phyloP scores from a whole-genome alignment of 2,329 filamentous ascomycete species.

The Aspergillus uvarum region DNA sequence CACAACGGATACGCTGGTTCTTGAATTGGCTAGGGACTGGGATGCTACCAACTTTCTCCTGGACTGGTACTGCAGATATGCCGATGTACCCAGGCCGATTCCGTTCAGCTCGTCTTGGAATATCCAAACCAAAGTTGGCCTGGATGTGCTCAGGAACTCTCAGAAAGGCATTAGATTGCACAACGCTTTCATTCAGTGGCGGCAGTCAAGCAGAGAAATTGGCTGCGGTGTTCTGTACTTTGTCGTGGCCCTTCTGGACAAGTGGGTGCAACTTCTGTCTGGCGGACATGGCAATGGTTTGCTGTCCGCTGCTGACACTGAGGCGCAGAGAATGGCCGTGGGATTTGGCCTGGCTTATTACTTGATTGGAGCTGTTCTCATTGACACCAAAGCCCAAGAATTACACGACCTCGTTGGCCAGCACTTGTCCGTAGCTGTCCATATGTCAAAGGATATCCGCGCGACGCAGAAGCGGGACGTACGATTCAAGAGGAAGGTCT shows the following conservation, averaged over 20 bases:
- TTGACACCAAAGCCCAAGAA: constrained; percentile 56
- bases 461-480: constrained; percentile 47
- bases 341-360: constrained; percentile 60
- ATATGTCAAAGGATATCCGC: constrained; percentile 44
- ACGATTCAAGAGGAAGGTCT: constrained; percentile 49
- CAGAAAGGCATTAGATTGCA: constrained; percentile 57
- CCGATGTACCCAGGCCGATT: constrained; percentile 51
- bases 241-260: constrained; percentile 55
- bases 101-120: constrained; percentile 60
- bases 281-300: constrained; percentile 47
- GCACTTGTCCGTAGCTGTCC: constrained; percentile 43
- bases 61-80: constrained; percentile 53
- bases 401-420: constrained; percentile 49
- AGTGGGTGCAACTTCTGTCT: constrained; percentile 53
- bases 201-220: constrained; percentile 56
- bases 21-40: constrained; percentile 53
- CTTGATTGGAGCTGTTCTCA: constrained; percentile 56
- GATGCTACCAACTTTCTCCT: constrained; percentile 55
- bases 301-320: constrained; percentile 29
- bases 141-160: constrained; percentile 53
- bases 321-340: constrained; percentile 47
- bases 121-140: constrained; percentile 55
- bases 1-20: constrained; percentile 49
- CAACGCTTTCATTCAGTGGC: constrained; percentile 59
- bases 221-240: constrained; percentile 57